A percentile compares a stretch with the other conserved stretches of the same genome.
phyloP scores from a whole-genome alignment of 2,329 filamentous ascomycete species.

The Thielaviopsis ethacetica region DNA sequence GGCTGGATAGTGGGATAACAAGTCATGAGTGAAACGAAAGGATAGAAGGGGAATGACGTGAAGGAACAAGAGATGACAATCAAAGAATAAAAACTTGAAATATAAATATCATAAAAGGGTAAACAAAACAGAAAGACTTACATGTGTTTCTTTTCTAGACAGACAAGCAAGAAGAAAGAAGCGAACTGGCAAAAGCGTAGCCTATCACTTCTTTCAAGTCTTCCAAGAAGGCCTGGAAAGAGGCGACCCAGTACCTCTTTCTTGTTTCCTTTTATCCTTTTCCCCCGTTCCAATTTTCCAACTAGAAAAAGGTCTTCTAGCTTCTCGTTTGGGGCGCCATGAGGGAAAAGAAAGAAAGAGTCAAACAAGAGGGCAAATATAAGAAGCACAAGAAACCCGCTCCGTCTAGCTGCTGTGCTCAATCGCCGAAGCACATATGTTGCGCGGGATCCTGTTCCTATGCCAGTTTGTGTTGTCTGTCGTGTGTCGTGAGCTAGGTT shows the following conservation, averaged over 20 bases:
- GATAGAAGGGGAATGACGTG: no score
- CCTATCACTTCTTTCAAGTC: background rate
- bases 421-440: background rate
- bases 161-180: background rate
- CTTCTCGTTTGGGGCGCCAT: background rate
- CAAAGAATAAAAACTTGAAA: background rate
- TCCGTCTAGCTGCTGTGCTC: background rate
- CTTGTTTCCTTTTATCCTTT: background rate
- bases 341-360: background rate
- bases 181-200: background rate
- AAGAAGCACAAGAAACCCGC: background rate
- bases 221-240: background rate
- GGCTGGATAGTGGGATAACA: no score
- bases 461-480: background rate
- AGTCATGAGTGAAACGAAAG: no score
- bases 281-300: background rate
- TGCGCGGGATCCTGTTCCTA: background rate
- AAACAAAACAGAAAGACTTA: background rate
- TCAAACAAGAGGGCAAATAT: background rate
- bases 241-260: background rate
- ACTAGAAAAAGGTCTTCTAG: background rate
- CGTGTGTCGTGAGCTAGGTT: background rate
- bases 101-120: background rate
- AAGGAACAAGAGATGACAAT: background rate
- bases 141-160: background rate